Evolutionary conservation across 345 rosid species (phyloP).

Genomic region (Gossypium thurberi): DNA sequence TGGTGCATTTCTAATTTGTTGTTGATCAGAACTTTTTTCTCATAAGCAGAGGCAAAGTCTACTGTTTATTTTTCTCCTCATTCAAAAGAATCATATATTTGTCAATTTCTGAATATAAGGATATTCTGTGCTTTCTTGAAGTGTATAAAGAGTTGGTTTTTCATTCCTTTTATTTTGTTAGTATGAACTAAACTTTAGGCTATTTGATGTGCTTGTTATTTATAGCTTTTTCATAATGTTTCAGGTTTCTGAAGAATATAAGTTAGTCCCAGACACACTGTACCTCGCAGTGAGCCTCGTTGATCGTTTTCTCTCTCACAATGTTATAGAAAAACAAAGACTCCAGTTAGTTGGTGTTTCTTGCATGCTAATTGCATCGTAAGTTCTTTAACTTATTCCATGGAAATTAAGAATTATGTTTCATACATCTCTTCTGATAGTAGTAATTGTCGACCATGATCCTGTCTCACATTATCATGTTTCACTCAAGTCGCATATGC

Average conservation of each 20-base stretch:
- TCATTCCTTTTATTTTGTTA: neutral
- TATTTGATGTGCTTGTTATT: slow-evolving; percentile 1
- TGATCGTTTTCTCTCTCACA: slow-evolving; percentile 80
- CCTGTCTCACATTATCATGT: neutral
- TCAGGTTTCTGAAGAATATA: slow-evolving; percentile 92
- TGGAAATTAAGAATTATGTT: neutral
- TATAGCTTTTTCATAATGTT: slow-evolving; percentile 9
- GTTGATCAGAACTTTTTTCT: neutral
- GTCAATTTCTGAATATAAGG: neutral
- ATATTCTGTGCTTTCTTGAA: slow-evolving; percentile 6
- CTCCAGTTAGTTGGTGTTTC: slow-evolving; percentile 92
- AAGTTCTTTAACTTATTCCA: slow-evolving; percentile 30
- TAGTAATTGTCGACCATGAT: neutral
- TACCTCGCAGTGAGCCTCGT: slow-evolving; percentile 86
- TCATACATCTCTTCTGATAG: neutral
- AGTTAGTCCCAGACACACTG: slow-evolving; percentile 84
- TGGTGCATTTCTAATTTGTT: neutral
- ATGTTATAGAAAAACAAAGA: slow-evolving; percentile 62
- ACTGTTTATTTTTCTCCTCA: neutral
- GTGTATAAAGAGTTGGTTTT: neutral
- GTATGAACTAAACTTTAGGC: neutral
- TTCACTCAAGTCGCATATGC: neutral
- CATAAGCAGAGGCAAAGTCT: neutral
- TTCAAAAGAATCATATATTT: neutral
- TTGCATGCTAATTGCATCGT: slow-evolving; percentile 98